Evolutionary conservation across 352 stramenopile species (phyloP).

Genomic region (Phytophthora agathidicida): DNA sequence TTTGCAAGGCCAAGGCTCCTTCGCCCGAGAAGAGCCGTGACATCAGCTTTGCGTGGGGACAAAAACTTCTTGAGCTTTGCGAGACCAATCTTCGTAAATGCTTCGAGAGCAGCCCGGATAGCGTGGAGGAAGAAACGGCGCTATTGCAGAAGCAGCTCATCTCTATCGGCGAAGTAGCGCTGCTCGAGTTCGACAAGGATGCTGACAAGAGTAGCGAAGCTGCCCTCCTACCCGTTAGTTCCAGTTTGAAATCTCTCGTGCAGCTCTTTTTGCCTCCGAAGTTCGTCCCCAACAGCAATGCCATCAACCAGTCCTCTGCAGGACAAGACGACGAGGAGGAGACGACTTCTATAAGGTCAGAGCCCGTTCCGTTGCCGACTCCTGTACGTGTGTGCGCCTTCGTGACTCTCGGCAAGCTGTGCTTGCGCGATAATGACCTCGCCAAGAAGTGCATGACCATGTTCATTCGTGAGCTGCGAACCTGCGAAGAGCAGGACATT

Average conservation of each 20-base stretch:
- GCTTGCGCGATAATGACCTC: slow-evolving; percentile 93
- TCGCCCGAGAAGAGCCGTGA: slow-evolving; percentile 55
- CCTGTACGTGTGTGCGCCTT: slow-evolving; percentile 93
- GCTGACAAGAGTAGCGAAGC: slow-evolving; percentile 59
- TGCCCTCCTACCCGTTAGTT: slow-evolving; percentile 58
- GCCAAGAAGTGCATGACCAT: slow-evolving; percentile 95
- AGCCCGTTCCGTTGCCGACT: slow-evolving; percentile 58
- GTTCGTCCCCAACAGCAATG: slow-evolving; percentile 45
- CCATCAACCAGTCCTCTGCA: slow-evolving; percentile 18
- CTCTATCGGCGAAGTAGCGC: slow-evolving; percentile 75
- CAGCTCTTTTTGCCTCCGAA: slow-evolving; percentile 81
- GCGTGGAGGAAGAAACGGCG: slow-evolving; percentile 57
- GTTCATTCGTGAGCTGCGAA: slow-evolving; percentile 94
- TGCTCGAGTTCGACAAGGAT: slow-evolving; percentile 84
- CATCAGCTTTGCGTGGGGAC: slow-evolving; percentile 73
- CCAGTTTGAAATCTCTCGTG: slow-evolving; percentile 61
- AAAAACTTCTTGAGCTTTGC: slow-evolving; percentile 63
- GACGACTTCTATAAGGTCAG: slow-evolving; percentile 11
- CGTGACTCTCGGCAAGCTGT: slow-evolving; percentile 95
- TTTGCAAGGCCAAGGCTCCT: slow-evolving; percentile 78
- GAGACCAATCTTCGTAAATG: slow-evolving; percentile 66
- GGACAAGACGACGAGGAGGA: slow-evolving; percentile 37
- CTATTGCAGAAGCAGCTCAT: slow-evolving; percentile 84
- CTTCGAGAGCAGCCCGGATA: slow-evolving; percentile 60
- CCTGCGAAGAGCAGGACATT: slow-evolving; percentile 83